Evolutionary conservation across 176 grass and related monocot species (phyloP), one percentile per base, ranked within the genome.

Genomic region (Triticum urartu): DNA sequence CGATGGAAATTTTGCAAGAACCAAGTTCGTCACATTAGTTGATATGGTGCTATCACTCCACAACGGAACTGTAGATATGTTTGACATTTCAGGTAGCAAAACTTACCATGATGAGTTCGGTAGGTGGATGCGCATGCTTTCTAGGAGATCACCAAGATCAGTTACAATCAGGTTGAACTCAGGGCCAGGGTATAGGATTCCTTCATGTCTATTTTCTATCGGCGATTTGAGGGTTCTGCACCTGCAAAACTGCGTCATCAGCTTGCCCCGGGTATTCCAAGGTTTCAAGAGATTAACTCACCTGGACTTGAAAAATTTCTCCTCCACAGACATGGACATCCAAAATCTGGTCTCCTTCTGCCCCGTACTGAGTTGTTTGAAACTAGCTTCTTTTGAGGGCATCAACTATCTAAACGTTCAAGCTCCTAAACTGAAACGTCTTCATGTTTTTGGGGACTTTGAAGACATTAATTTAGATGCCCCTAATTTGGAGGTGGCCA

Each of bases 11-110:
- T 8, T 36, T 8, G 35, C 0, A 28, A 12, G 4, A 47, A 28
- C 39, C 62, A 81, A 81, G 39, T 81, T 81, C 33, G 15, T 81
- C 30, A 81, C 61, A 6, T 67, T 81, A 58, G 54, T 58, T 18
- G 54, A 58, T 58, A 58, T 58, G 54, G 54, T 58, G 54, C 54
- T 58, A 58, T 72, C 4, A 50, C 17, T 68, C 62, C 63, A 81
- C 40, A 48, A 33, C 5, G 79, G 79, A 4, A 10, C 63, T 20
- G 4, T 81, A 32, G 25, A 68, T 3, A 3, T 25, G 59, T 68
- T 81, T 34, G 11, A 24, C 6, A 50, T 81, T 68, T 33, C 21
- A 48, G 63, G 39, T 30, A 48, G 9, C n/a, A 68, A 11, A 52
- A 42, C 18, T 42, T 42, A 72, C 68, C 68, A 72, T 11, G 35